A percentile compares a stretch with the other conserved stretches of the same genome.
Conservation (phyloP, 2,329 filamentous ascomycete species). For the Xylariaceae sp. region DNA sequence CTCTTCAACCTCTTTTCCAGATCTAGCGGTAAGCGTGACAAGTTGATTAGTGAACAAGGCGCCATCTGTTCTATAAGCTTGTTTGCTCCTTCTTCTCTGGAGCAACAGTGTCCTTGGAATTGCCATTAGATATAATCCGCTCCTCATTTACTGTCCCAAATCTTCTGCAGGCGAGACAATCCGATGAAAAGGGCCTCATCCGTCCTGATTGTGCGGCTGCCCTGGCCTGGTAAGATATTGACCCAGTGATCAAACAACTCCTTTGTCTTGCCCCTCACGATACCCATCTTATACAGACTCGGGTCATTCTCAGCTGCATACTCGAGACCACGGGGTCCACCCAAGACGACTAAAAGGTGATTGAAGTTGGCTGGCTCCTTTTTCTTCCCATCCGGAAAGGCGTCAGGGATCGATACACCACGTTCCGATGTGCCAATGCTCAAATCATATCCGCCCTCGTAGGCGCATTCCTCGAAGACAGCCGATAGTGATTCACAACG, state of each 20-base stretch:
- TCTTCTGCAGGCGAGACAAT: slow-evolving; percentile 60
- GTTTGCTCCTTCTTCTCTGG: background rate
- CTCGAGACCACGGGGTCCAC: slow-evolving; percentile 76
- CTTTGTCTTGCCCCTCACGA: slow-evolving; percentile 59
- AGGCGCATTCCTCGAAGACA: slow-evolving; percentile 74
- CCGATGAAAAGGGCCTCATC: slow-evolving; percentile 81
- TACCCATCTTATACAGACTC: slow-evolving; percentile 54
- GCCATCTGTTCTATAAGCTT: too few relatives aligned
- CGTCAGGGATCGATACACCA: slow-evolving; percentile 50
- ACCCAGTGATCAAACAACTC: slow-evolving; percentile 83
- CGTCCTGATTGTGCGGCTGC: slow-evolving; percentile 76
- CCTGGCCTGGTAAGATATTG: slow-evolving; percentile 75
- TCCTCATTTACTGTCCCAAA: slow-evolving; percentile 41
- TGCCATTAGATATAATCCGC: background rate
- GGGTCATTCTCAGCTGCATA: slow-evolving; percentile 63
- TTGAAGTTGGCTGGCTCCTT: slow-evolving; percentile 47
- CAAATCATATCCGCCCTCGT: slow-evolving; percentile 74
- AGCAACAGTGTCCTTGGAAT: background rate
- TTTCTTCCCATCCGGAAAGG: slow-evolving; percentile 41
- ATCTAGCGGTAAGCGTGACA: too few relatives aligned
- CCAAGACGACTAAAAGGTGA: slow-evolving; percentile 75
- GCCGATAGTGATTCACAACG: slow-evolving; percentile 62
- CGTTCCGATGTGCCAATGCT: slow-evolving; percentile 82
- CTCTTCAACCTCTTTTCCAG: too few relatives aligned
- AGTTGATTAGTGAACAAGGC: too few relatives aligned